Conservation (phyloP, 2,329 filamentous ascomycete genomes). For the Massarina eburnea region DNA sequence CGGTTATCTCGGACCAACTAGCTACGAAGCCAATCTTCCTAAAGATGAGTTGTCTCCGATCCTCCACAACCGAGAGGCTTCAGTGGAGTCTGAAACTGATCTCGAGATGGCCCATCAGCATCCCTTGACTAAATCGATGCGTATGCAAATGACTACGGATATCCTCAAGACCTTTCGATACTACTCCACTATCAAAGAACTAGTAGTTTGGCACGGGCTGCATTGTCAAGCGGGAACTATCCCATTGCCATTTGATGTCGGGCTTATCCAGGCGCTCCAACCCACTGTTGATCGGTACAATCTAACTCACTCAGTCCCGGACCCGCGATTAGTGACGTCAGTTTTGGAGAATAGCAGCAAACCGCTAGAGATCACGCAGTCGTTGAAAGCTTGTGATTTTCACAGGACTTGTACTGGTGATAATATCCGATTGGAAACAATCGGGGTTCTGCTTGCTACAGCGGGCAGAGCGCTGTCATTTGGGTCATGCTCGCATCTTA, state of each 20-base stretch:
- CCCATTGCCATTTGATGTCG: conserved; percentile 38
- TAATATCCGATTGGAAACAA: conserved; percentile 43
- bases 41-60: conserved; percentile 25
- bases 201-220: conserved; percentile 26
- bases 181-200: conserved; percentile 25
- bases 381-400: conserved; percentile 37
- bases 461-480: conserved; percentile 39
- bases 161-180: conserved; percentile 31
- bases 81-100: conserved; percentile 30
- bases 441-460: conserved; percentile 42
- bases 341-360: conserved; percentile 31
- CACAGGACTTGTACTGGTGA: conserved; percentile 42
- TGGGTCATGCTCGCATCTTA: conserved; percentile 22
- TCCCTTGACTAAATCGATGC: conserved; percentile 32
- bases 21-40: conserved; percentile 33
- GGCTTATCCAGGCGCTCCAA: conserved; percentile 33
- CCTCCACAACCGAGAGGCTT: conserved; percentile 20
- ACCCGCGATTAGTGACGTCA: conserved; percentile 23
- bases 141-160: conserved; percentile 30
- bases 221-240: conserved; percentile 38
- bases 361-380: conserved; percentile 26
- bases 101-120: conserved; percentile 33
- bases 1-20: conserved; percentile 38
- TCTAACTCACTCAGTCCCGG: conserved; percentile 24
- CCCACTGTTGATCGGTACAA: conserved; percentile 36